Percentiles rank a stretch among this genome's conserved stretches.
Conservation (phyloP, 176 grass and related monocot genomes). For the Musa troglodytarum region DNA sequence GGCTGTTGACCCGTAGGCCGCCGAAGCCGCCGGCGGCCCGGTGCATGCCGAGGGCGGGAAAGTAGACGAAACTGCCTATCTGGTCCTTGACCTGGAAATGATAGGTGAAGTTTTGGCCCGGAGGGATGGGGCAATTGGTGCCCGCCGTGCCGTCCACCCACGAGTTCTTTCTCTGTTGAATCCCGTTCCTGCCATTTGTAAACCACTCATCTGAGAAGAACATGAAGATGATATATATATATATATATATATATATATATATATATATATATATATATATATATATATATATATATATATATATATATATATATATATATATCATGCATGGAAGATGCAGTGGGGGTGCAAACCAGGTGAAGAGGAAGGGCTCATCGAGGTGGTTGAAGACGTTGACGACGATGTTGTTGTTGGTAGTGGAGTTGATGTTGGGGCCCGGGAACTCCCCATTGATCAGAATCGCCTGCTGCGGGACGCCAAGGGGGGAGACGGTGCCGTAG, state of each 20-base stretch:
- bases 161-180: not conserved
- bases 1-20: too few species aligned
- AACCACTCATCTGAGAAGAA: too few species aligned
- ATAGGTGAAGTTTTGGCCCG: slow-evolving; percentile 5
- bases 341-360: not conserved
- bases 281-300: too few species aligned
- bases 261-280: not conserved
- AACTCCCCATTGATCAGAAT: not conserved
- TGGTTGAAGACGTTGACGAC: slow-evolving; percentile 3
- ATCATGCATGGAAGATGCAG: not conserved
- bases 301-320: too few species aligned
- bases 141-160: not conserved
- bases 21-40: not conserved
- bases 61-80: not conserved
- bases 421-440: not conserved
- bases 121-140: slow-evolving; percentile 1
- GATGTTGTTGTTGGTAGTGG: too few species aligned
- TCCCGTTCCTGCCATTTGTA: not conserved
- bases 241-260: not conserved
- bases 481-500: not conserved
- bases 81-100: not conserved
- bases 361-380: not conserved
- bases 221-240: too few species aligned
- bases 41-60: not conserved
- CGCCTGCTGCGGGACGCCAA: not conserved